Conservation (phyloP, 2,329 filamentous ascomycete species). For the Grosmannia penicillata region DNA sequence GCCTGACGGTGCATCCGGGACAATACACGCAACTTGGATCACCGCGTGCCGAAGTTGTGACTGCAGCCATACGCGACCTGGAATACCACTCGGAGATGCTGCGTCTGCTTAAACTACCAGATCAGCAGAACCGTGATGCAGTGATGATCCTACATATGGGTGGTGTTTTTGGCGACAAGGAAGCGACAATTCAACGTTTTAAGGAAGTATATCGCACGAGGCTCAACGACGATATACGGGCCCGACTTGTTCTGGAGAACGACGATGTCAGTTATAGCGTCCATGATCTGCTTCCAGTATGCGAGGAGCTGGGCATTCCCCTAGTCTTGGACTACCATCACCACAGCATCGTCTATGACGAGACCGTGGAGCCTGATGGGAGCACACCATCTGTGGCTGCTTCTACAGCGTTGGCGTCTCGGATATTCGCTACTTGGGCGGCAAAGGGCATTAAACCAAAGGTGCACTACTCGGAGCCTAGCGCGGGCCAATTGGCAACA, state of each 20-base stretch:
- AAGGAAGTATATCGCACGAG: slow-evolving; percentile 55
- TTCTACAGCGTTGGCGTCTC: slow-evolving; percentile 62
- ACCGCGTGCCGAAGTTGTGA: slow-evolving; percentile 61
- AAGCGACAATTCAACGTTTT: slow-evolving; percentile 64
- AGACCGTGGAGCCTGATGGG: neutral
- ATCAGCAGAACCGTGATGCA: slow-evolving; percentile 68
- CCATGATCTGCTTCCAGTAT: slow-evolving; percentile 77
- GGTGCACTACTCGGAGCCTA: slow-evolving; percentile 90
- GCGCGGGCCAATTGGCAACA: slow-evolving; percentile 62
- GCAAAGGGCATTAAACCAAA: slow-evolving; percentile 79
- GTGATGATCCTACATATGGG: slow-evolving; percentile 94
- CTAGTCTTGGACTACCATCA: slow-evolving; percentile 89
- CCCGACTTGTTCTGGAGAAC: slow-evolving; percentile 77
- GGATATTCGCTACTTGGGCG: slow-evolving; percentile 73
- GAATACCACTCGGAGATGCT: slow-evolving; percentile 83
- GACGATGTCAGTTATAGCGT: slow-evolving; percentile 91
- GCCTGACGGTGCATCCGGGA: slow-evolving; percentile 81
- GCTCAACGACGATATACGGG: slow-evolving; percentile 55
- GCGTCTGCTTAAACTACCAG: slow-evolving; percentile 57
- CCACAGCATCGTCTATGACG: slow-evolving; percentile 84
- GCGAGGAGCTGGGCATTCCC: slow-evolving; percentile 88
- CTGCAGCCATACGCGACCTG: slow-evolving; percentile 64
- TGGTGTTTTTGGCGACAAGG: slow-evolving; percentile 77
- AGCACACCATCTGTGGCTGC: slow-evolving; percentile 50
- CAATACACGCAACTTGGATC: slow-evolving; percentile 88